Conservation (phyloP, 1,284 basidiomycete genomes). For the Ustilago xerochloae region DNA sequence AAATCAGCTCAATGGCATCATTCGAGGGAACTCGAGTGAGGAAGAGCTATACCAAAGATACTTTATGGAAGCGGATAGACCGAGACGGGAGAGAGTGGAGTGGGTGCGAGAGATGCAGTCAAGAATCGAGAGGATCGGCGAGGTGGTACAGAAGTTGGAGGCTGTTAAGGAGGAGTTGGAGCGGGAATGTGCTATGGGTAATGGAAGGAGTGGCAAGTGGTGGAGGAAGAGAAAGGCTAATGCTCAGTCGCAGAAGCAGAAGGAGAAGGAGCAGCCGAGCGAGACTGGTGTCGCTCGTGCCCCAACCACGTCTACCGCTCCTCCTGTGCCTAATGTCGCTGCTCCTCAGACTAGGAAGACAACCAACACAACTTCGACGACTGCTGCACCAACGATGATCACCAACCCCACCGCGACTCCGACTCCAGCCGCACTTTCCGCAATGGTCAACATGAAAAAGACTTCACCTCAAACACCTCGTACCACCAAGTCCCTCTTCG, state of each 20-base stretch:
- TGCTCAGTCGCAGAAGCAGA: not conserved
- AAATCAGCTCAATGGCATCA: not conserved
- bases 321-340: not conserved
- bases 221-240: not conserved
- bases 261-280: not conserved
- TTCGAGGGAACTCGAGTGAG: constrained; percentile 2
- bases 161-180: not conserved
- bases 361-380: not conserved
- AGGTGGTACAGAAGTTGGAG: constrained; percentile 1
- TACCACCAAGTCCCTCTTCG: not conserved
- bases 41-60: constrained; percentile 19
- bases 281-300: not conserved
- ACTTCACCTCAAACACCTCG: not conserved
- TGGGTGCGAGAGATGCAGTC: not conserved
- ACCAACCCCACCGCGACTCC: not conserved
- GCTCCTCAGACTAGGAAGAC: not conserved
- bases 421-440: not conserved
- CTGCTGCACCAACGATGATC: too few relatives aligned
- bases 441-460: not conserved
- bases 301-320: not conserved
- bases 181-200: not conserved
- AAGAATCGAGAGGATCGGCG: not conserved
- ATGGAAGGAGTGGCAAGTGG: not conserved
- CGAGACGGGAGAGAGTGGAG: constrained; percentile 8
- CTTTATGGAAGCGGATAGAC: constrained; percentile 17